phyloP scores from a whole-genome alignment of 2,329 filamentous ascomycete genomes.

The Verticillium nonalfalfae region DNA sequence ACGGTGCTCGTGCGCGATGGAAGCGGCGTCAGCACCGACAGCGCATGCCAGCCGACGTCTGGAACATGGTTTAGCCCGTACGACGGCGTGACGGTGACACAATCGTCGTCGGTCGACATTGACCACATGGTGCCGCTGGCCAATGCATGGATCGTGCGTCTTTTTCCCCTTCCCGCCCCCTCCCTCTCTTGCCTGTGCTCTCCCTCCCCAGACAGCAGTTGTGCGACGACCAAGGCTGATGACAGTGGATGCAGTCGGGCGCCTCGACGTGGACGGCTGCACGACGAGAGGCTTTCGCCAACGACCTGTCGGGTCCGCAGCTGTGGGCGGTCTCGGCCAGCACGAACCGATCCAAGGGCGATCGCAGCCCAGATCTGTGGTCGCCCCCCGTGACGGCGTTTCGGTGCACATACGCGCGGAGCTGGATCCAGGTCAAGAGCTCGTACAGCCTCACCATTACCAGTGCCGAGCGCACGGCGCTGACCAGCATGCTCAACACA shows the following conservation, averaged over 20 bases:
- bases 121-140: slow-evolving; percentile 77
- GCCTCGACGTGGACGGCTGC: slow-evolving; percentile 65
- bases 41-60: slow-evolving; percentile 55
- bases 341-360: slow-evolving; percentile 70
- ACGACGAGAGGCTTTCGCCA: slow-evolving; percentile 64
- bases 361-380: slow-evolving; percentile 68
- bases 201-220: neutral
- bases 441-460: slow-evolving; percentile 65
- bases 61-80: slow-evolving; percentile 68
- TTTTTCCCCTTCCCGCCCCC: neutral
- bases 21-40: slow-evolving; percentile 49
- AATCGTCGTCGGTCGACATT: slow-evolving; percentile 66
- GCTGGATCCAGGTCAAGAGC: slow-evolving; percentile 75
- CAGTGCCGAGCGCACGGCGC: slow-evolving; percentile 62
- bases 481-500: slow-evolving; percentile 57
- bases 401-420: slow-evolving; percentile 71
- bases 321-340: slow-evolving; percentile 73
- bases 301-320: slow-evolving; percentile 70
- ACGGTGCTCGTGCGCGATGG: slow-evolving; percentile 50
- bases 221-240: slow-evolving; percentile 1
- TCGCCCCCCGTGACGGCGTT: slow-evolving; percentile 64
- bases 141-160: slow-evolving; percentile 66
- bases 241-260: slow-evolving; percentile 47
- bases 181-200: neutral
- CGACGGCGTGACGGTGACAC: slow-evolving; percentile 65